Conservation (phyloP, 179 eudicot genomes). For the Actinidia chinensis region DNA sequence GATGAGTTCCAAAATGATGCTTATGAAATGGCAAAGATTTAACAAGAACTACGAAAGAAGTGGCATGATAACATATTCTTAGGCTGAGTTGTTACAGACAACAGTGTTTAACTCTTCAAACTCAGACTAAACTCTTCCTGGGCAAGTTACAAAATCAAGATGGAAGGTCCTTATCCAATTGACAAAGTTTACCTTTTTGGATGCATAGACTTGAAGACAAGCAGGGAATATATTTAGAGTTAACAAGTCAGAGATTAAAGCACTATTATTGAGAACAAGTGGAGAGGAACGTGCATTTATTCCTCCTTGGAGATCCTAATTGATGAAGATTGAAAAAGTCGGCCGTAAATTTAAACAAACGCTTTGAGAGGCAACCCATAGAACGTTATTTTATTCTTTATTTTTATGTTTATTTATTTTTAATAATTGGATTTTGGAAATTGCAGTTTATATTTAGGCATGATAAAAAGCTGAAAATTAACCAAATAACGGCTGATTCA, state of each 20-base stretch:
- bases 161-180: neutral
- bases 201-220: neutral
- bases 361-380: constrained; percentile 4
- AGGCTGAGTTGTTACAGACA: neutral
- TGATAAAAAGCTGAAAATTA: neutral
- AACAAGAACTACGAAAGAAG: neutral
- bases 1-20: neutral
- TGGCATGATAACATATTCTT: neutral
- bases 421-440: neutral
- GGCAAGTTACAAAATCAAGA: neutral
- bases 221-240: neutral
- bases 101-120: neutral
- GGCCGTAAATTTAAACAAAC: neutral
- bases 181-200: neutral
- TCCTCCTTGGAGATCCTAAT: neutral
- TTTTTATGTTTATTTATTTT: too few relatives aligned
- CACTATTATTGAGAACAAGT: neutral
- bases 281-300: neutral
- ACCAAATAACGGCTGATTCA: neutral
- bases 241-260: neutral
- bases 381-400: neutral
- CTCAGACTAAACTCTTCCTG: neutral
- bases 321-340: neutral
- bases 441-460: neutral
- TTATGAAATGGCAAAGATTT: neutral